Percentiles rank a stretch among this genome's conserved stretches.
phyloP scores from a whole-genome alignment of 768 basidiomycete genomes.

The Coprinellus micaceus region DNA sequence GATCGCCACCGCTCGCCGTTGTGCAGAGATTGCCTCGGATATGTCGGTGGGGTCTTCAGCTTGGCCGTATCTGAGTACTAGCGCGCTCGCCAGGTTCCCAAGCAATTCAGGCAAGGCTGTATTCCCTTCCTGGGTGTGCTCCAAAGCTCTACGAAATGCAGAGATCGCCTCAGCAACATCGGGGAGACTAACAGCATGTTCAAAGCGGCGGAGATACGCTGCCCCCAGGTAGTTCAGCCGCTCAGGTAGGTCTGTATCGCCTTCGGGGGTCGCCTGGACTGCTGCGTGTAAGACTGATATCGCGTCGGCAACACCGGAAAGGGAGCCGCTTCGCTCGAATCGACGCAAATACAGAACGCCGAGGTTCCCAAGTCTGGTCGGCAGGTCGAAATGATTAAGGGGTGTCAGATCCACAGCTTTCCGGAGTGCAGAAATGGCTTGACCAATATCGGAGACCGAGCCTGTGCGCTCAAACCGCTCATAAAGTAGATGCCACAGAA shows the following conservation, averaged over 20 bases:
- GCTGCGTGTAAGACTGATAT: neutral
- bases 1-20: constrained; percentile 2
- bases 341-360: neutral
- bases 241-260: neutral
- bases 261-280: neutral
- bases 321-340: neutral
- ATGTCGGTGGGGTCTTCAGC: constrained; percentile 17
- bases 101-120: constrained; percentile 13
- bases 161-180: neutral
- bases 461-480: too few relatives aligned
- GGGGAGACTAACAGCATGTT: neutral
- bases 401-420: too few relatives aligned
- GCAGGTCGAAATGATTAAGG: neutral
- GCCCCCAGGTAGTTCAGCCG: neutral
- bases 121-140: constrained; percentile 14
- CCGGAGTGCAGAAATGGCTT: too few relatives aligned
- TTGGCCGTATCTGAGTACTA: constrained; percentile 18
- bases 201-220: neutral
- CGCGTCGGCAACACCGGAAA: neutral
- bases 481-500: too few relatives aligned
- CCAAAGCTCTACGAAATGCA: neutral
- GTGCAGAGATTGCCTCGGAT: constrained; percentile 6
- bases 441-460: too few relatives aligned
- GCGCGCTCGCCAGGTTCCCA: constrained; percentile 16
- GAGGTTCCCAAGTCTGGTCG: neutral